phyloP scores from a whole-genome alignment of 2,329 filamentous ascomycete species.

The Parafenestella ontariensis region DNA sequence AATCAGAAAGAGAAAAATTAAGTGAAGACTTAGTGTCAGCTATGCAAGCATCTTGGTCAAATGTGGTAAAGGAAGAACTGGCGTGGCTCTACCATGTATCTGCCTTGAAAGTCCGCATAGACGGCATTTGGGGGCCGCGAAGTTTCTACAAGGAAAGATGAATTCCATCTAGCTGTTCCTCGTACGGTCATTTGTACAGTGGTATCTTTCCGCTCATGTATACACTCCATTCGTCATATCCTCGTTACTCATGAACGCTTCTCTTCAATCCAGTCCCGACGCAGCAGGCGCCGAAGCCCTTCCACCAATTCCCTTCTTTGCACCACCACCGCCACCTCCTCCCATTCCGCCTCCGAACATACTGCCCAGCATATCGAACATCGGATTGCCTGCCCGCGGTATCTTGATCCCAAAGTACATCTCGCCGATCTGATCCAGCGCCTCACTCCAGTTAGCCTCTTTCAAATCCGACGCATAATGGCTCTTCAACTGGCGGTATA shows the following conservation, averaged over 20 bases:
- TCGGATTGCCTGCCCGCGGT: constrained; percentile 86
- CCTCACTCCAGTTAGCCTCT: constrained; percentile 79
- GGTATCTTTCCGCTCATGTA: background rate
- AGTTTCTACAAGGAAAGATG: background rate
- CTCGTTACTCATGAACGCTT: background rate
- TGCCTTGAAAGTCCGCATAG: too few relatives aligned
- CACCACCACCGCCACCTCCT: constrained; percentile 54
- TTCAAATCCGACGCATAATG: constrained; percentile 83
- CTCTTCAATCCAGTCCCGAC: constrained; percentile 45
- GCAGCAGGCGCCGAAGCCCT: constrained; percentile 37
- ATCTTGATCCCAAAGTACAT: constrained; percentile 96
- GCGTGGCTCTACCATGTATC: too few relatives aligned
- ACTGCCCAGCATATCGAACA: constrained; percentile 98
- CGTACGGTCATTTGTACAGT: background rate
- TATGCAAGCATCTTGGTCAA: too few relatives aligned
- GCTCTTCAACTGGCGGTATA: constrained; percentile 80
- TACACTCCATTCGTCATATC: background rate
- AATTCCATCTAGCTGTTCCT: background rate
- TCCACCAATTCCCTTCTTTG: constrained; percentile 55
- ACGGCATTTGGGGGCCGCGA: too few relatives aligned
- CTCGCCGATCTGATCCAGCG: constrained; percentile 86
- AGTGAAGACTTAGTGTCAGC: too few relatives aligned
- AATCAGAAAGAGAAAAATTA: too few relatives aligned
- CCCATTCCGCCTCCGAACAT: constrained; percentile 81
- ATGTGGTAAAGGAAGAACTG: too few relatives aligned